Conservation (phyloP, 495 filamentous ascomycete species). For the Neurospora terricola region DNA sequence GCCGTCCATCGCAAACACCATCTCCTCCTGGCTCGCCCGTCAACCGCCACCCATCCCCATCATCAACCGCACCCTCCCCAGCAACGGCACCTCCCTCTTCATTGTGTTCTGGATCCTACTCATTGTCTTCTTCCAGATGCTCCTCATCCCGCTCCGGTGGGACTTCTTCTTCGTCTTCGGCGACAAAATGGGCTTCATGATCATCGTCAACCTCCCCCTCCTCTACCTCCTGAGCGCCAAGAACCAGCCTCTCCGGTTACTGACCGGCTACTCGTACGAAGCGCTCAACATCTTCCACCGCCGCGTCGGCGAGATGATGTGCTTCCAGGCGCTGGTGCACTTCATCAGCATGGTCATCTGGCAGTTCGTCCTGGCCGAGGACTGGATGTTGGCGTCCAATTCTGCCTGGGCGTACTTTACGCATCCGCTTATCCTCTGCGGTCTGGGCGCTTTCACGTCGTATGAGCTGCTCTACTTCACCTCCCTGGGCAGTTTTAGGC, state of each 20-base stretch:
- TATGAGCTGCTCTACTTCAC: slow-evolving; percentile 51
- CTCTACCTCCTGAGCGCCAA: slow-evolving; percentile 55
- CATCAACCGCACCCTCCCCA: slow-evolving; percentile 43
- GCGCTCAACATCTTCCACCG: slow-evolving; percentile 53
- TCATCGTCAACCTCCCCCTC: slow-evolving; percentile 45
- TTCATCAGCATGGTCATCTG: slow-evolving; percentile 34
- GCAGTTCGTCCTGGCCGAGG: slow-evolving; percentile 23
- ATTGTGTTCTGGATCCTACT: slow-evolving; percentile 39
- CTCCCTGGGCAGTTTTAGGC: slow-evolving; percentile 16
- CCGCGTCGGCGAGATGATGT: slow-evolving; percentile 13
- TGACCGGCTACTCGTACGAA: slow-evolving; percentile 56
- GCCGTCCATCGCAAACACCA: background rate
- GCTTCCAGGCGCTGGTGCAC: slow-evolving; percentile 26
- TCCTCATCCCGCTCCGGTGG: slow-evolving; percentile 31
- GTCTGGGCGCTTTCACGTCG: slow-evolving; percentile 34
- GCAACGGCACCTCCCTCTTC: slow-evolving; percentile 41
- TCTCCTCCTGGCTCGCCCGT: slow-evolving; percentile 33
- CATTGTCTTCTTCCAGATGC: slow-evolving; percentile 47
- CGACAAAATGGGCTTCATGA: slow-evolving; percentile 45
- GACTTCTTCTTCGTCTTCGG: slow-evolving; percentile 44
- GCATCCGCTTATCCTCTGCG: slow-evolving; percentile 23
- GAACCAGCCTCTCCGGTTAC: slow-evolving; percentile 46
- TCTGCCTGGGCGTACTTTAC: slow-evolving; percentile 13
- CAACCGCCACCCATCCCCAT: slow-evolving; percentile 45
- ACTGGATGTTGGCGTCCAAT: slow-evolving; percentile 14